Evolutionary conservation across 129 eudicot species (phyloP).

Genomic region (Tanacetum coccineum): DNA sequence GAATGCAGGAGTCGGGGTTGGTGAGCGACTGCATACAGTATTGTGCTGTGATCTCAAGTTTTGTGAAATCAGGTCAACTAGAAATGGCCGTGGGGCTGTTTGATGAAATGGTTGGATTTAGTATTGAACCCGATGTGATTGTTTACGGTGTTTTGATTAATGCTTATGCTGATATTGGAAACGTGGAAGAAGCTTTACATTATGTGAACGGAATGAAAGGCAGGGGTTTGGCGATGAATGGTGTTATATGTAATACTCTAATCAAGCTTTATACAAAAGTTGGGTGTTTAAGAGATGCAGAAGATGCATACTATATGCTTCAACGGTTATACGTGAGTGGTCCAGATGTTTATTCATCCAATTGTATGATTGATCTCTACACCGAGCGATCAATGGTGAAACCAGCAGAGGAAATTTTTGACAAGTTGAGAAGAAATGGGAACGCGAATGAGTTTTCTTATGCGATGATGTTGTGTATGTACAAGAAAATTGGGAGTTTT

Average conservation of each 20-base stretch:
- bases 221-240: slow-evolving; percentile 54
- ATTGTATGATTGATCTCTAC: slow-evolving; percentile 80
- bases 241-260: slow-evolving; percentile 55
- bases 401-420: slow-evolving; percentile 69
- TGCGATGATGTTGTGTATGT: slow-evolving; percentile 94
- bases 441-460: slow-evolving; percentile 78
- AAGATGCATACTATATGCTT: slow-evolving; percentile 53
- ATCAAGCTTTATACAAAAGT: slow-evolving; percentile 83
- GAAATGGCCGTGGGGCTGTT: slow-evolving; percentile 56
- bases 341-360: slow-evolving; percentile 62
- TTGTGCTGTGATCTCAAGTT: slow-evolving; percentile 81
- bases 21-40: slow-evolving; percentile 57
- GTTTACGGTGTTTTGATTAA: slow-evolving; percentile 64
- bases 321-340: slow-evolving; percentile 42
- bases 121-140: slow-evolving; percentile 58
- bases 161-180: slow-evolving; percentile 78
- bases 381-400: slow-evolving; percentile 66
- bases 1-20: slow-evolving; percentile 60
- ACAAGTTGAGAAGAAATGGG: slow-evolving; percentile 43
- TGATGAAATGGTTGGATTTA: slow-evolving; percentile 54
- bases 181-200: slow-evolving; percentile 51
- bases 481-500: slow-evolving; percentile 63
- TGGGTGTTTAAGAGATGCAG: slow-evolving; percentile 74
- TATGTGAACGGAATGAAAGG: slow-evolving; percentile 51
- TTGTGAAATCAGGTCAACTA: slow-evolving; percentile 43